Conservation (phyloP, 768 basidiomycete species). For the Clavaria fumosa region DNA sequence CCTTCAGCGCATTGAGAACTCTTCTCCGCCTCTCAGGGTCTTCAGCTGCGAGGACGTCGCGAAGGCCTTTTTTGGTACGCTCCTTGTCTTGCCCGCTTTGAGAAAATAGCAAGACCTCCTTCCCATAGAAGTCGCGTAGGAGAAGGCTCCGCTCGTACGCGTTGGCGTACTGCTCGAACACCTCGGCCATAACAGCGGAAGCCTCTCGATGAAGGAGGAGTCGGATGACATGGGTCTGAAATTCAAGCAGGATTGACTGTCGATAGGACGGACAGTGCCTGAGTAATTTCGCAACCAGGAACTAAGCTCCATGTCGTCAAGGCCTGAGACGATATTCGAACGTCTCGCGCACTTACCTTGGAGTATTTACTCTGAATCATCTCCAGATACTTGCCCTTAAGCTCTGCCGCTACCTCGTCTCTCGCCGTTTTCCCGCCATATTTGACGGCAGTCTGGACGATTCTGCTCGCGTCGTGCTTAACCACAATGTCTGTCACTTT, state of each 20-base stretch:
- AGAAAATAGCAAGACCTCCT: constrained; percentile 65
- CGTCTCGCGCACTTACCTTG: constrained; percentile 35
- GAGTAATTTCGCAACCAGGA: constrained; percentile 68
- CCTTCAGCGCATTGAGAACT: constrained; percentile 52
- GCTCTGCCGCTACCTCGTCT: constrained; percentile 66
- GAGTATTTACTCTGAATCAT: constrained; percentile 83
- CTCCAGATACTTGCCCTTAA: constrained; percentile 65
- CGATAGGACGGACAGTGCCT: constrained; percentile 63
- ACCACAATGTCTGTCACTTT: constrained; percentile 74
- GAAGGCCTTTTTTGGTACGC: constrained; percentile 47
- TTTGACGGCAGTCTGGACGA: constrained; percentile 70
- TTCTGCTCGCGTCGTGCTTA: constrained; percentile 86
- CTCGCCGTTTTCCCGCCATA: constrained; percentile 63
- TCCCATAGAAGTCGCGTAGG: constrained; percentile 81
- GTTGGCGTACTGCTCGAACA: constrained; percentile 78
- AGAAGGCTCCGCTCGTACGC: constrained; percentile 72
- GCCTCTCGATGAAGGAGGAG: constrained; percentile 79
- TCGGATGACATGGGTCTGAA: constrained; percentile 59
- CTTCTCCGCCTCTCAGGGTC: constrained; percentile 52
- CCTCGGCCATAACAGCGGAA: constrained; percentile 67
- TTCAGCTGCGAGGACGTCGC: constrained; percentile 47
- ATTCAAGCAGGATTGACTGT: constrained; percentile 58
- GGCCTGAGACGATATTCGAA: not conserved
- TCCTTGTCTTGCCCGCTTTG: constrained; percentile 52
- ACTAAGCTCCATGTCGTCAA: constrained; percentile 27